Percentiles rank a stretch among this genome's conserved stretches.
Conservation (phyloP, 2,329 filamentous ascomycete genomes). For the Fusarium domesticum region DNA sequence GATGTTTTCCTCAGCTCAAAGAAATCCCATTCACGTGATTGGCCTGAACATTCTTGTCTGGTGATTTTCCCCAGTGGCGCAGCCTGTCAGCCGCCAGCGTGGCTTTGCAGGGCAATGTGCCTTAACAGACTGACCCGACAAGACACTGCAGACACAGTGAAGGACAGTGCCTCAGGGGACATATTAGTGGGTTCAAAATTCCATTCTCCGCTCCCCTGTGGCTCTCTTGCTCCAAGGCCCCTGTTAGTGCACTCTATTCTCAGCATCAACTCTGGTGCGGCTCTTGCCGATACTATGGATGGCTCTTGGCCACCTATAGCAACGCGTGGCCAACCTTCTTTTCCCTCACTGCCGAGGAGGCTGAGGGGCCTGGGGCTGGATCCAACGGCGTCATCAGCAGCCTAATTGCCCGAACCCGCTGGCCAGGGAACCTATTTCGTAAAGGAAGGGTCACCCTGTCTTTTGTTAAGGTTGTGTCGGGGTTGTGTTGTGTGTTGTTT, state of each 20-base stretch:
- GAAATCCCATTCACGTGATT: background rate
- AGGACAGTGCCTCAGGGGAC: background rate
- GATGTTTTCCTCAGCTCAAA: background rate
- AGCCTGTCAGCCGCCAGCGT: background rate
- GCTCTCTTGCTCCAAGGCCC: background rate
- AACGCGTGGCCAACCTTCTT: background rate
- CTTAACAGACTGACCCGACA: background rate
- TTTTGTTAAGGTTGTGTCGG: background rate
- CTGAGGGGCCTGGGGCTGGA: slow-evolving; percentile 6
- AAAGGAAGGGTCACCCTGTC: slow-evolving; percentile 9
- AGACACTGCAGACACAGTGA: slow-evolving; percentile 1
- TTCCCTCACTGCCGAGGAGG: slow-evolving; percentile 2
- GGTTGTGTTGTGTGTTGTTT: background rate
- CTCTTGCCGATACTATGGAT: no score
- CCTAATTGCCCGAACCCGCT: slow-evolving; percentile 7
- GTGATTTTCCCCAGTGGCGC: background rate
- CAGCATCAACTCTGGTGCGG: slow-evolving; percentile 18
- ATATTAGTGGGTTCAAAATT: slow-evolving; percentile 1
- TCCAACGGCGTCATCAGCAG: slow-evolving; percentile 14
- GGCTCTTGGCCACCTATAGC: slow-evolving; percentile 19
- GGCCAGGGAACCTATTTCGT: slow-evolving; percentile 26
- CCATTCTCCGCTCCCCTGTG: no score
- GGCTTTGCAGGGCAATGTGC: background rate
- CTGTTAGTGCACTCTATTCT: background rate
- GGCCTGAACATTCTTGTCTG: background rate